Percentiles rank a stretch among this genome's conserved stretches.
These are phyloP conservation scores for Clitoria ternatea DNA, from an alignment of 306 rosid species.

Conservation along the genomic window DNA sequence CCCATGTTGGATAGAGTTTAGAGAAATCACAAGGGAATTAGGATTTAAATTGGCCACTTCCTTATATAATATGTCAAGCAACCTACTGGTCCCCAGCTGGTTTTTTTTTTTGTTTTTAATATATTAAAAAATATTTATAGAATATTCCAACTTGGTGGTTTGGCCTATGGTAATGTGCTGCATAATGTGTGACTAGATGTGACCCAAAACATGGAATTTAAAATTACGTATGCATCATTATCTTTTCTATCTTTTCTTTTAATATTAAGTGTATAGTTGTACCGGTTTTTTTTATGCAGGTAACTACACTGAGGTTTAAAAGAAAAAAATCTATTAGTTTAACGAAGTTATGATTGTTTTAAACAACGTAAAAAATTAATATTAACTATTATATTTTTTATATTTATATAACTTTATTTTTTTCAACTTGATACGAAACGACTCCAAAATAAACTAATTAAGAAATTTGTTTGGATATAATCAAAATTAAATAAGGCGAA, in stretches of 20 bases:
- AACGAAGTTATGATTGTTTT: no score
- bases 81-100: neutral
- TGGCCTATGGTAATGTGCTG: neutral
- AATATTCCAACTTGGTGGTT: constrained; percentile 1
- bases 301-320: neutral
- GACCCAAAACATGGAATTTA: neutral
- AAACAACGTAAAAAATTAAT: no score
- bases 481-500: neutral
- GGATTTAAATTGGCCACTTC: neutral
- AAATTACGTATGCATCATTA: neutral
- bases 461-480: neutral
- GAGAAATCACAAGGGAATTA: neutral
- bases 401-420: no score
- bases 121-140: neutral
- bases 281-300: neutral
- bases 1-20: neutral
- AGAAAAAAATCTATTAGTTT: no score
- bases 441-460: no score
- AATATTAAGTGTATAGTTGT: no score
- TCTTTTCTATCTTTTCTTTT: neutral
- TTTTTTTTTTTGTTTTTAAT: neutral
- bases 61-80: neutral
- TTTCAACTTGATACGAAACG: no score
- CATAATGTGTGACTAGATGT: neutral
- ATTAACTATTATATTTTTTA: no score